phyloP scores from a whole-genome alignment of 768 basidiomycete species.

The Phaeolepiota aurea region DNA sequence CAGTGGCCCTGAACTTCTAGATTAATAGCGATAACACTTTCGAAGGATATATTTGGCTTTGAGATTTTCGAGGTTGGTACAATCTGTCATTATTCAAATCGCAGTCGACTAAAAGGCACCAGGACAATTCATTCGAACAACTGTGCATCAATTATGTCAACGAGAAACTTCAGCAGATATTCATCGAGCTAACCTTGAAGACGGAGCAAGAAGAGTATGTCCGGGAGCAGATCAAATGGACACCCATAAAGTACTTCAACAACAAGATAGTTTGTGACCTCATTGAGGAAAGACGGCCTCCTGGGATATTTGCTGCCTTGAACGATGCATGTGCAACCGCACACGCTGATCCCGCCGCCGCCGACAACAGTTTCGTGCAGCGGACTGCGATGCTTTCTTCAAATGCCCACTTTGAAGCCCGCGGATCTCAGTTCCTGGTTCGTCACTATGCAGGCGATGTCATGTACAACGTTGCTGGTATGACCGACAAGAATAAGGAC shows the following conservation, averaged over 20 bases:
- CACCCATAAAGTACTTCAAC: constrained; percentile 97
- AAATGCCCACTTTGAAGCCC: constrained; percentile 91
- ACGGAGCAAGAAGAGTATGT: constrained; percentile 99
- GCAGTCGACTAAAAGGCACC: constrained; percentile 3
- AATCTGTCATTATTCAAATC: not conserved
- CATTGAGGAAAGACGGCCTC: constrained; percentile 93
- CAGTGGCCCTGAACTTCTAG: not conserved
- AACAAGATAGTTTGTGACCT: constrained; percentile 98
- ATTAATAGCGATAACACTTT: constrained; percentile 1
- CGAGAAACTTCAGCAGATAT: constrained; percentile 98
- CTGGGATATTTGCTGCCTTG: constrained; percentile 94
- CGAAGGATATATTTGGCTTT: constrained; percentile 94
- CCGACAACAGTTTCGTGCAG: constrained; percentile 95
- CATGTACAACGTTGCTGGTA: constrained; percentile 93
- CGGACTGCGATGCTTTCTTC: constrained; percentile 72
- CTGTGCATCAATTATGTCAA: constrained; percentile 99
- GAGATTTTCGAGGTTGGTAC: constrained; percentile 84
- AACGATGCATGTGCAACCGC: constrained; percentile 99
- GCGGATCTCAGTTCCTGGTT: constrained; percentile 90
- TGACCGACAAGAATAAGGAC: constrained; percentile 99
- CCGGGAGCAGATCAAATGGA: constrained; percentile 98
- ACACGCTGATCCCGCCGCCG: constrained; percentile 92
- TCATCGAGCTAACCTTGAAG: constrained; percentile 97
- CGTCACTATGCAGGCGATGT: constrained; percentile 98
- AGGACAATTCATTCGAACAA: constrained; percentile 96